A percentile compares a stretch with the other conserved stretches of the same genome.
phyloP scores from a whole-genome alignment of 2,329 filamentous ascomycete genomes.

The Stagonosporopsis rhizophila region DNA sequence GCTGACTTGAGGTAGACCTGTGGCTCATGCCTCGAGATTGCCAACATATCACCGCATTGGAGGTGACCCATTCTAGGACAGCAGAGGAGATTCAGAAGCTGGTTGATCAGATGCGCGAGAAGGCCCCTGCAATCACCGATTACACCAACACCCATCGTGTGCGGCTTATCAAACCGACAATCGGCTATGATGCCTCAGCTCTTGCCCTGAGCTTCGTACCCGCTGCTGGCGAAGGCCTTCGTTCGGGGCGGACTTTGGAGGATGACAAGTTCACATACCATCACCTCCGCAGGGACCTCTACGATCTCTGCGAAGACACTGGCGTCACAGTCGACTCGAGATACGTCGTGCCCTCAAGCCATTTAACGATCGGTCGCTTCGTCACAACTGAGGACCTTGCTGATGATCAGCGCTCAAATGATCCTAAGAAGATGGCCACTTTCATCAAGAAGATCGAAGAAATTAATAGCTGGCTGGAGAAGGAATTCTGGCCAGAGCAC shows the following conservation, averaged over 20 bases:
- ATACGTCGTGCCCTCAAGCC: conserved; percentile 88
- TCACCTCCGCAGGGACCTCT: conserved; percentile 83
- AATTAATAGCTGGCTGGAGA: conserved; percentile 77
- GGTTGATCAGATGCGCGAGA: conserved; percentile 63
- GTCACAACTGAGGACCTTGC: conserved; percentile 68
- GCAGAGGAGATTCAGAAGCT: conserved; percentile 70
- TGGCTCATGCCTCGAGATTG: conserved; percentile 84
- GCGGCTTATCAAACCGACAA: conserved; percentile 78
- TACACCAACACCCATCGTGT: conserved; percentile 72
- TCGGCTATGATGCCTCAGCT: conserved; percentile 86
- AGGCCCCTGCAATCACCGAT: conserved; percentile 67
- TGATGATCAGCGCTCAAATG: conserved; percentile 50
- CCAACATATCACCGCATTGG: conserved; percentile 85
- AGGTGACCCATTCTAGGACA: conserved; percentile 82
- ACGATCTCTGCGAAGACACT: conserved; percentile 64
- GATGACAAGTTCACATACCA: conserved; percentile 84
- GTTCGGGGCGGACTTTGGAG: conserved; percentile 45
- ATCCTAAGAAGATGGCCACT: conserved; percentile 63
- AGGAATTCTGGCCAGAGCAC: conserved; percentile 70
- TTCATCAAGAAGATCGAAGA: conserved; percentile 76
- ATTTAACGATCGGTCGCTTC: conserved; percentile 87
- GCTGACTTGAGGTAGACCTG: conserved; percentile 60
- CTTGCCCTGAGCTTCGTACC: conserved; percentile 88
- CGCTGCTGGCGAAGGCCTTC: conserved; percentile 66
- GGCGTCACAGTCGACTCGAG: conserved; percentile 77